Evolutionary conservation across 768 basidiomycete species (phyloP), one percentile per base, ranked within the genome.

Genomic region (Pulveroboletus frians): DNA sequence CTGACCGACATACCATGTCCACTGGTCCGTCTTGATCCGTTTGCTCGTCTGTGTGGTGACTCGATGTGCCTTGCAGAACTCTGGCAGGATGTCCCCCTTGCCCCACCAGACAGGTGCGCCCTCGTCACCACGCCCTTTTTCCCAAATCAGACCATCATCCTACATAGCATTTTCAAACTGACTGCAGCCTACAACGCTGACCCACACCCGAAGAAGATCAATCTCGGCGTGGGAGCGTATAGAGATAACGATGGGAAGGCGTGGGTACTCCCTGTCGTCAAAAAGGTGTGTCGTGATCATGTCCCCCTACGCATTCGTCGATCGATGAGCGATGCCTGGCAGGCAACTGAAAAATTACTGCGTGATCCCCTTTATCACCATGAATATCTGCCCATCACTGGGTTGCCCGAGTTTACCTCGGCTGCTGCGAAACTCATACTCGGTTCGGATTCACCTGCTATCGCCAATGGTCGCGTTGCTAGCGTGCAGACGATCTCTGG

Each of bases 401-500:
- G 94, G 14, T 75, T 95, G 36, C 80, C 85, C 32, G 84, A 84
- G 50, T 97, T 86, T 64, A 92, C 85, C 13, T 69, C 77, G 47
- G 84, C 84, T 6, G 93, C 94, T 6, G 91, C 86, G 13, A 84
- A 80, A 58, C 71, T 97, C 41, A 85, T 95, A 38, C 75, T 96
- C 35, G 90, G 92, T 6, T 31, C 74, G n/a, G 72, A 81, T 40
- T 87, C 87, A 14, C 73, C 76, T 45, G 88, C 84, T 13, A 71
- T 97, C 52, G 70, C 75, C 55, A 85, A 90, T 52, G 75, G 73
- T 27, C 81, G 91, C 43, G 84, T 84, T 29, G 76, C 80, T 35
- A 88, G 85, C 65, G 88, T 88, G 40, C 94, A 98, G 72, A 94
- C 94, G 13, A 88, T 96, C 56, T 95, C 92, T 13, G 94, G 94